These are phyloP conservation scores for Aspergillus quadricinctus DNA, from an alignment of 2,329 filamentous ascomycete species.

Conservation along the genomic window DNA sequence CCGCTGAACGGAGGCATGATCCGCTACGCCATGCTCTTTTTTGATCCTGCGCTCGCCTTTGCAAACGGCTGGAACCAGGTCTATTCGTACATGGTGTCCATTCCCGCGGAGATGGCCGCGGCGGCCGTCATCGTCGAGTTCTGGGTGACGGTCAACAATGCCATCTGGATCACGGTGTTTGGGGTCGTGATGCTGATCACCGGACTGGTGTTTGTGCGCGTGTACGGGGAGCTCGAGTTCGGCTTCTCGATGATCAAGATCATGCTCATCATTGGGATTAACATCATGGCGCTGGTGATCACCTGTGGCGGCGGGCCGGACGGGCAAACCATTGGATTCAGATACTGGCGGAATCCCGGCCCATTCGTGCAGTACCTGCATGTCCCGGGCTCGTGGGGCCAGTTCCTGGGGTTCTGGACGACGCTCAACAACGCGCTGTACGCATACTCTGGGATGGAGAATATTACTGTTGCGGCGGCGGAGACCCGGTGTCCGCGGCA, in stretches of 20 bases:
- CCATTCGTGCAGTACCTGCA: conserved; percentile 27
- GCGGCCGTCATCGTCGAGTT: conserved; percentile 19
- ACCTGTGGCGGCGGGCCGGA: not conserved
- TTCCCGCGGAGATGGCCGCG: conserved; percentile 31
- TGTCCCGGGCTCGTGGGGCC: conserved; percentile 41
- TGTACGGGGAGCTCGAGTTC: not conserved
- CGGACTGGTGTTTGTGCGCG: not conserved
- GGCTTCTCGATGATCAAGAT: not conserved
- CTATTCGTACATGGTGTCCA: conserved; percentile 30
- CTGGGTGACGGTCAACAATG: not conserved
- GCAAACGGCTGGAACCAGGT: conserved; percentile 39
- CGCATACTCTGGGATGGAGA: conserved; percentile 41
- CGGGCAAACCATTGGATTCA: not conserved
- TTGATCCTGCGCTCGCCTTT: conserved; percentile 34
- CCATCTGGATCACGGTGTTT: not conserved
- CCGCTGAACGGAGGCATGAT: conserved; percentile 38
- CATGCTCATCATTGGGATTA: not conserved
- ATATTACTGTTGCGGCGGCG: not conserved
- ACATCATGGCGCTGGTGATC: not conserved
- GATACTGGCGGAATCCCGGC: not conserved
- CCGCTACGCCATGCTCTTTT: conserved; percentile 33
- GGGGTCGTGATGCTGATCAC: not conserved
- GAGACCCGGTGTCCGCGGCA: not conserved
- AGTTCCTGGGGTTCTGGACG: conserved; percentile 41
- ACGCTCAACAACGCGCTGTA: conserved; percentile 21